These are phyloP conservation scores for Geotrichum macrosporum DNA, from an alignment of 1,139 yeast genomes.

Conservation along the genomic window DNA sequence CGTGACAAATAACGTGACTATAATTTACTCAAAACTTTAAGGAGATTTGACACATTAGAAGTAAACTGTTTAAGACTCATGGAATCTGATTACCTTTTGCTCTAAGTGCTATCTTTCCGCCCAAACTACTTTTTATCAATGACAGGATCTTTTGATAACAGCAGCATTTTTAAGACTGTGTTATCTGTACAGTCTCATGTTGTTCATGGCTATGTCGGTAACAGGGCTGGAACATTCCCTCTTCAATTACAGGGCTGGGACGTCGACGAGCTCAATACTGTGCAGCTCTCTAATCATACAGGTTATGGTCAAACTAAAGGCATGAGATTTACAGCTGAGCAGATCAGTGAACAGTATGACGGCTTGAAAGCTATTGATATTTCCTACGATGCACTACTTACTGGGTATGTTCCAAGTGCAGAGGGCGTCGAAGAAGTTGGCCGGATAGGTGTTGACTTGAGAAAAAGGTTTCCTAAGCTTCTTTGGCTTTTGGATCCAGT, in stretches of 20 bases:
- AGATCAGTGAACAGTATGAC: conserved; percentile 43
- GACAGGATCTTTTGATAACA: neutral
- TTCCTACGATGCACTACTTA: conserved; percentile 56
- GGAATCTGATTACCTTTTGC: too few relatives aligned
- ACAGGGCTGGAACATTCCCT: conserved; percentile 75
- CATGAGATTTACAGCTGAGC: conserved; percentile 41
- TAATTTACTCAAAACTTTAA: too few relatives aligned
- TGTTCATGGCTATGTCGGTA: conserved; percentile 83
- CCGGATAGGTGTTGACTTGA: conserved; percentile 39
- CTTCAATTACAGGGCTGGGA: conserved; percentile 78
- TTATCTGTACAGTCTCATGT: conserved; percentile 70
- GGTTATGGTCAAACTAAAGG: conserved; percentile 61
- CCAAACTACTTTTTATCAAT: too few relatives aligned
- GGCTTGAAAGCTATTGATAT: conserved; percentile 47
- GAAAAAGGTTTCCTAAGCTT: conserved; percentile 28
- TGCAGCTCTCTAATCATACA: conserved; percentile 77
- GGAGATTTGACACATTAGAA: too few relatives aligned
- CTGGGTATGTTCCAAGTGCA: conserved; percentile 69
- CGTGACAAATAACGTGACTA: too few relatives aligned
- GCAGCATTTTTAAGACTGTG: conserved; percentile 3
- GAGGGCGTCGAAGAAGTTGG: conserved; percentile 49
- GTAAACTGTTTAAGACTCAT: too few relatives aligned
- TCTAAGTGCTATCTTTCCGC: too few relatives aligned
- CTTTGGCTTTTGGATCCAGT: conserved; percentile 85
- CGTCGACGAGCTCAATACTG: conserved; percentile 75